Conservation (phyloP, 371 early-diverging fungal genomes). For the Conidiobolus incongruus region DNA sequence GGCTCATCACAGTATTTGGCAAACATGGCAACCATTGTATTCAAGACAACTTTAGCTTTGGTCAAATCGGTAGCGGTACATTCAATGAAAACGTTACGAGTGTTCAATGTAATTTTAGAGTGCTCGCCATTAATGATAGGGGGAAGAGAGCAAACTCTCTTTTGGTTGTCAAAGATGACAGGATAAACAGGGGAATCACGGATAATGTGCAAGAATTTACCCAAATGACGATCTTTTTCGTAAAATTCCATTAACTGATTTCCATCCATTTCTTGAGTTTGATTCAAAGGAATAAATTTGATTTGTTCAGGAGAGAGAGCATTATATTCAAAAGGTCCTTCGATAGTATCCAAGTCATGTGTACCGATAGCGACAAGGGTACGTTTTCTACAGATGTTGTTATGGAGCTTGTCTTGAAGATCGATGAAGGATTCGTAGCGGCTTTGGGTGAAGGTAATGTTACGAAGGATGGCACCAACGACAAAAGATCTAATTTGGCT, state of each 20-base stretch:
- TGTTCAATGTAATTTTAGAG: slow-evolving; percentile 88
- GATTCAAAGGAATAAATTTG: slow-evolving; percentile 87
- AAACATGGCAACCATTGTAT: slow-evolving; percentile 86
- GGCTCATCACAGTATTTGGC: slow-evolving; percentile 71
- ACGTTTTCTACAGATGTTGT: slow-evolving; percentile 91
- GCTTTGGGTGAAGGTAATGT: slow-evolving; percentile 62
- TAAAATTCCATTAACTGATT: slow-evolving; percentile 78
- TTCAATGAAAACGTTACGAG: slow-evolving; percentile 98
- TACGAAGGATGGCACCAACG: slow-evolving; percentile 87
- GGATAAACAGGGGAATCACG: slow-evolving; percentile 83
- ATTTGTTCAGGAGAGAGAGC: slow-evolving; percentile 75
- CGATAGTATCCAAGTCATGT: slow-evolving; percentile 92
- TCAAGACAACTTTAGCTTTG: slow-evolving; percentile 82
- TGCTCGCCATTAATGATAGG: slow-evolving; percentile 99
- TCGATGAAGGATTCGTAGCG: slow-evolving; percentile 93
- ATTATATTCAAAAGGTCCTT: slow-evolving; percentile 91
- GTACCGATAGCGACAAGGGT: slow-evolving; percentile 97
- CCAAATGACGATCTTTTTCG: slow-evolving; percentile 63
- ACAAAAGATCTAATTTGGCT: slow-evolving; percentile 66
- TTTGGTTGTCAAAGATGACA: slow-evolving; percentile 70
- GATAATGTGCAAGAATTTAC: slow-evolving; percentile 83
- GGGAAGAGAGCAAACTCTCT: slow-evolving; percentile 87
- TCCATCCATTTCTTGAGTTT: slow-evolving; percentile 64
- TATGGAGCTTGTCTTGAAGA: slow-evolving; percentile 98
- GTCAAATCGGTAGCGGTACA: slow-evolving; percentile 94